These are phyloP conservation scores for Coemansia sp. DNA, from an alignment of 192 early-diverging fungal genomes.

Conservation along the genomic window DNA sequence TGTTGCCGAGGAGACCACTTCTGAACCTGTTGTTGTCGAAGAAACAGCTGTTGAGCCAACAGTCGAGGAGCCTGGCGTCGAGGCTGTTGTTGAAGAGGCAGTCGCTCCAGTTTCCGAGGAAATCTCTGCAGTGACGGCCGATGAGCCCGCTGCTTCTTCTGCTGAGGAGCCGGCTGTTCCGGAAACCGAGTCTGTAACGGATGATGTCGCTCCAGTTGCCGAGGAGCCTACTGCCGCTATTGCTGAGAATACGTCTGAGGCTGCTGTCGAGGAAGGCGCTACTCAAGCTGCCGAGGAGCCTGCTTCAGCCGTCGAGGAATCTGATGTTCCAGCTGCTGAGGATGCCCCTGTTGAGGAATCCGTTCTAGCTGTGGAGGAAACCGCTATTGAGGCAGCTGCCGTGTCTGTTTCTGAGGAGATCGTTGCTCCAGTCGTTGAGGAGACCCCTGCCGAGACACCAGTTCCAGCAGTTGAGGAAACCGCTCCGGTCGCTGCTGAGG, in stretches of 20 bases:
- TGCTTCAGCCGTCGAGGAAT: neutral
- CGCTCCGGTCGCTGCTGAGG: no score
- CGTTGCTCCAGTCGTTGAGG: neutral
- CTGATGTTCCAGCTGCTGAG: neutral
- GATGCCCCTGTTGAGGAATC: neutral
- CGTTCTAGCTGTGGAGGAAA: no score
- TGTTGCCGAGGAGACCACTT: neutral
- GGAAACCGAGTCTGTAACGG: slow-evolving; percentile 3
- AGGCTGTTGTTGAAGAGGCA: neutral
- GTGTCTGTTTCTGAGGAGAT: no score
- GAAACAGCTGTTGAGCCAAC: neutral
- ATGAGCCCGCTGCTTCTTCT: neutral
- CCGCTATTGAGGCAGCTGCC: no score
- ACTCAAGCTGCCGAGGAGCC: neutral
- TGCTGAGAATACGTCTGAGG: neutral
- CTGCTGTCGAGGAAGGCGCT: neutral
- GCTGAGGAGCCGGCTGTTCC: slow-evolving; percentile 6
- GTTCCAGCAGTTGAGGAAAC: no score
- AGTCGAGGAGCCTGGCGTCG: slow-evolving; percentile 3
- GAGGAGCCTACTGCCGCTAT: neutral
- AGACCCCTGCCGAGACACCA: neutral
- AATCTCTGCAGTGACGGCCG: neutral
- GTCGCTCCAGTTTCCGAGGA: neutral
- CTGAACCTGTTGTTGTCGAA: neutral
- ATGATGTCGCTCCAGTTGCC: neutral